Evolutionary conservation across 257 asterid species (phyloP).

Genomic region (Linderniella brevidens): DNA sequence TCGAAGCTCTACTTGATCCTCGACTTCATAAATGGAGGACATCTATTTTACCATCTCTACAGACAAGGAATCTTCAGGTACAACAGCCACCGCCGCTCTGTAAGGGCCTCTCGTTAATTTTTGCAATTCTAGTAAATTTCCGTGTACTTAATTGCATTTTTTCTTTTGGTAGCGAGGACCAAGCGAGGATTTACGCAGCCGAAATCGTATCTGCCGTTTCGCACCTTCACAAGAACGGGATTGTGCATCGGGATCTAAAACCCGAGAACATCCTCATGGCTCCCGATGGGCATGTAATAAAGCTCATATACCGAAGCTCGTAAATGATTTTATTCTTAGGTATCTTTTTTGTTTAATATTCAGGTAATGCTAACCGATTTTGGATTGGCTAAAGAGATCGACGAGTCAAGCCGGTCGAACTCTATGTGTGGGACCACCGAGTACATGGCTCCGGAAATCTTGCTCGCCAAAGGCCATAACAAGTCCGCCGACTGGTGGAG

Average conservation of each 20-base stretch:
- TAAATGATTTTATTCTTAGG: slow-evolving; percentile 9
- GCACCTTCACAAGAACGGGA: slow-evolving; percentile 82
- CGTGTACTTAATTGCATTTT: slow-evolving; percentile 17
- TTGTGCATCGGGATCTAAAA: slow-evolving; percentile 88
- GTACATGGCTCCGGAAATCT: slow-evolving; percentile 93
- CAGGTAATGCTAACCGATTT: slow-evolving; percentile 90
- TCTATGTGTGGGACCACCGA: slow-evolving; percentile 91
- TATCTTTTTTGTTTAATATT: too few relatives aligned
- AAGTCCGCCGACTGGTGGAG: slow-evolving; percentile 97
- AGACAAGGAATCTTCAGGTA: slow-evolving; percentile 95
- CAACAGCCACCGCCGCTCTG: slow-evolving; percentile 5
- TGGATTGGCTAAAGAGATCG: slow-evolving; percentile 86
- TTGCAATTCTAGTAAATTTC: slow-evolving; percentile 3
- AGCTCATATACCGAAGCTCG: neutral
- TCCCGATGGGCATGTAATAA: slow-evolving; percentile 76
- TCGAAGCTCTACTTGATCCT: slow-evolving; percentile 72
- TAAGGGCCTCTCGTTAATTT: slow-evolving; percentile 1
- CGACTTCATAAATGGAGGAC: slow-evolving; percentile 89
- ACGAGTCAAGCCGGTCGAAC: slow-evolving; percentile 77
- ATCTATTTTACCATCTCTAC: slow-evolving; percentile 91
- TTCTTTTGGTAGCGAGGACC: slow-evolving; percentile 67
- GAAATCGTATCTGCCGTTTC: slow-evolving; percentile 96
- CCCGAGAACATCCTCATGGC: slow-evolving; percentile 97
- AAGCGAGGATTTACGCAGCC: slow-evolving; percentile 83
- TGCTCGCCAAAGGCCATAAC: slow-evolving; percentile 64